Conservation (phyloP, 2,329 filamentous ascomycete genomes). For the Xylaria sp. region DNA sequence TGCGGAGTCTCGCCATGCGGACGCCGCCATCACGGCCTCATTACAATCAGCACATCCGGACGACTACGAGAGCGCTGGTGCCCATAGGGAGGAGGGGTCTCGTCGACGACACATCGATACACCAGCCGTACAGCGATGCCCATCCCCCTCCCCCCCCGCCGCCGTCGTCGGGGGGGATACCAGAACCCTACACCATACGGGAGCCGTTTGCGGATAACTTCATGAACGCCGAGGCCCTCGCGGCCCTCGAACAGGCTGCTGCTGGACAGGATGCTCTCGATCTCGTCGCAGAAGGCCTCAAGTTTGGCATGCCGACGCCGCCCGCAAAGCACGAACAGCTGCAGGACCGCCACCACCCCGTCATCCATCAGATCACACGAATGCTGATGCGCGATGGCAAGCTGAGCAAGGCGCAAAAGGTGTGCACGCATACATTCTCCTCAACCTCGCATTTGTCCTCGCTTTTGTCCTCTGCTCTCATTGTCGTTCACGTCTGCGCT, state of each 20-base stretch:
- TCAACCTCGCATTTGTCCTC: not conserved
- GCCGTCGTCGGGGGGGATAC: slow-evolving; percentile 19
- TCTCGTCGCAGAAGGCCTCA: slow-evolving; percentile 68
- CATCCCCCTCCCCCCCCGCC: slow-evolving; percentile 22
- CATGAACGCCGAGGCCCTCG: slow-evolving; percentile 46
- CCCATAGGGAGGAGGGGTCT: slow-evolving; percentile 41
- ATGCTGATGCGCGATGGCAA: slow-evolving; percentile 93
- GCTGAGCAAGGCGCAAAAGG: slow-evolving; percentile 87
- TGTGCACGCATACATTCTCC: slow-evolving; percentile 51
- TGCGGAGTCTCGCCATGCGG: slow-evolving; percentile 48
- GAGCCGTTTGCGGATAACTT: slow-evolving; percentile 48
- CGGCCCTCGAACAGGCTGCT: slow-evolving; percentile 47
- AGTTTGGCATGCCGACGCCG: slow-evolving; percentile 77
- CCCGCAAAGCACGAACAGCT: slow-evolving; percentile 67
- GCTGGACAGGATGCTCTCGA: slow-evolving; percentile 42
- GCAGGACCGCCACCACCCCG: slow-evolving; percentile 85
- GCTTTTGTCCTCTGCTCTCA: not conserved
- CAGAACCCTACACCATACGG: slow-evolving; percentile 28
- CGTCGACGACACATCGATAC: slow-evolving; percentile 38
- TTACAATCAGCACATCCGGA: slow-evolving; percentile 12
- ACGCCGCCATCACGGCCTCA: slow-evolving; percentile 39
- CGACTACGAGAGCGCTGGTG: slow-evolving; percentile 3
- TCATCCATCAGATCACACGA: slow-evolving; percentile 88
- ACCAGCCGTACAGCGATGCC: slow-evolving; percentile 29
- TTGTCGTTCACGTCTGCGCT: not conserved